These are phyloP conservation scores for Ophiognomonia clavigignenti-juglandacearum DNA, from an alignment of 2,329 filamentous ascomycete genomes.

Conservation along the genomic window DNA sequence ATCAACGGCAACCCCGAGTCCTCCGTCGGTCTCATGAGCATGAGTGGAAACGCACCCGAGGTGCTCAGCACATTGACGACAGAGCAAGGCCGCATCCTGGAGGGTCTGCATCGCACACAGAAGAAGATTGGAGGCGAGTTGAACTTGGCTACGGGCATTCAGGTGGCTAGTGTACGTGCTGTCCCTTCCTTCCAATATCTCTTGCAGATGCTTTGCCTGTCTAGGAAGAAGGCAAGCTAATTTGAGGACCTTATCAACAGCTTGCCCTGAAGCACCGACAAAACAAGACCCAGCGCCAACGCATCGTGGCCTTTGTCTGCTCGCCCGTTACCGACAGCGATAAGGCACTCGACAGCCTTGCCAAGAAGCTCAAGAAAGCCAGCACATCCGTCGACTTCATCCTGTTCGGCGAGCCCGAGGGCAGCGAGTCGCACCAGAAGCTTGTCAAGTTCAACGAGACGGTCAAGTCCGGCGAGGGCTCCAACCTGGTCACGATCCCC, in stretches of 20 bases:
- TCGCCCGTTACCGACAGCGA: slow-evolving; percentile 86
- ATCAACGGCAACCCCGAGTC: slow-evolving; percentile 95
- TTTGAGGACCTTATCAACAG: slow-evolving; percentile 38
- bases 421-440: slow-evolving; percentile 85
- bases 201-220: no score
- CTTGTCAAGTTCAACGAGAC: slow-evolving; percentile 89
- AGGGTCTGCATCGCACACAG: slow-evolving; percentile 83
- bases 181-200: not conserved
- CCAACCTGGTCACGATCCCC: slow-evolving; percentile 83
- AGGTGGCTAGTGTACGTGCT: slow-evolving; percentile 79
- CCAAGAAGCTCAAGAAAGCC: slow-evolving; percentile 99
- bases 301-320: slow-evolving; percentile 96
- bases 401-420: slow-evolving; percentile 88
- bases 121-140: slow-evolving; percentile 85
- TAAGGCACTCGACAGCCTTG: slow-evolving; percentile 80
- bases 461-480: slow-evolving; percentile 87
- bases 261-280: slow-evolving; percentile 95
- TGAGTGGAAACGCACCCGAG: slow-evolving; percentile 96
- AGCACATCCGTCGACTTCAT: slow-evolving; percentile 93
- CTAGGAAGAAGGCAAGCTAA: slow-evolving; percentile 18
- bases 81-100: slow-evolving; percentile 91
- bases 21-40: slow-evolving; percentile 96
- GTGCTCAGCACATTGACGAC: slow-evolving; percentile 94
- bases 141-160: slow-evolving; percentile 88
- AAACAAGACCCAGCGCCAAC: slow-evolving; percentile 94